Percentiles rank a stretch among this genome's conserved stretches.
Evolutionary conservation across 2,329 filamentous ascomycete genomes (phyloP).

Genomic region (Alternaria alternata): DNA sequence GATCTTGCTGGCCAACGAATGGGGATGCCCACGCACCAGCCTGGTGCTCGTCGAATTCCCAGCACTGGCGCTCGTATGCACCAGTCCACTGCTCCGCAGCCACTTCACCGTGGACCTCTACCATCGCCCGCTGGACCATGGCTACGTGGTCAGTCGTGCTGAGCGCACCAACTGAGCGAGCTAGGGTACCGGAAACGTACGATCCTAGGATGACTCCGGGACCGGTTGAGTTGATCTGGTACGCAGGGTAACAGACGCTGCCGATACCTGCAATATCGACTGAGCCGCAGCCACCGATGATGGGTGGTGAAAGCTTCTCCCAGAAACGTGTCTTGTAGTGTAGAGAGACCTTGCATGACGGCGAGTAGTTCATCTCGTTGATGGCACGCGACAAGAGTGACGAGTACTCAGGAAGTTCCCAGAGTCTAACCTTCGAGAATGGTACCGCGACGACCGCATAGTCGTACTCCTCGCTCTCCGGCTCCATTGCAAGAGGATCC

Average conservation of each 20-base stretch:
- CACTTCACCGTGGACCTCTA: slow-evolving; percentile 70
- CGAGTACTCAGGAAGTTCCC: slow-evolving; percentile 65
- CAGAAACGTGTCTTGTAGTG: slow-evolving; percentile 73
- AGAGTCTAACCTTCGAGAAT: slow-evolving; percentile 70
- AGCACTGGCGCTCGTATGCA: slow-evolving; percentile 70
- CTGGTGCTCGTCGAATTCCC: slow-evolving; percentile 68
- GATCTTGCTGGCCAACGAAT: slow-evolving; percentile 69
- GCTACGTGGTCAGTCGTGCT: slow-evolving; percentile 69
- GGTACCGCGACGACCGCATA: slow-evolving; percentile 72
- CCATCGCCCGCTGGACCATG: slow-evolving; percentile 70
- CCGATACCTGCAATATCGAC: slow-evolving; percentile 69
- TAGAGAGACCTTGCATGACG: slow-evolving; percentile 67
- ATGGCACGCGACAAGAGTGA: slow-evolving; percentile 61
- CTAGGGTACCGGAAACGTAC: slow-evolving; percentile 61
- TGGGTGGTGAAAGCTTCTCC: slow-evolving; percentile 63
- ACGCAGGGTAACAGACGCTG: slow-evolving; percentile 71
- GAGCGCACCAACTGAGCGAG: slow-evolving; percentile 57
- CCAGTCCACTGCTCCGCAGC: slow-evolving; percentile 71
- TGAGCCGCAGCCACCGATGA: slow-evolving; percentile 70
- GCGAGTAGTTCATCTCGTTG: slow-evolving; percentile 58
- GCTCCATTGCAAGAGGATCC: slow-evolving; percentile 53
- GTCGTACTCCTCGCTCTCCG: slow-evolving; percentile 65
- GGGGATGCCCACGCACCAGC: slow-evolving; percentile 70
- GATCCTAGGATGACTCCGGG: slow-evolving; percentile 69
- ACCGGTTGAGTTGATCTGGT: slow-evolving; percentile 69